Evolutionary conservation across 768 basidiomycete species (phyloP).

Genomic region (Suillus tomentosus): DNA sequence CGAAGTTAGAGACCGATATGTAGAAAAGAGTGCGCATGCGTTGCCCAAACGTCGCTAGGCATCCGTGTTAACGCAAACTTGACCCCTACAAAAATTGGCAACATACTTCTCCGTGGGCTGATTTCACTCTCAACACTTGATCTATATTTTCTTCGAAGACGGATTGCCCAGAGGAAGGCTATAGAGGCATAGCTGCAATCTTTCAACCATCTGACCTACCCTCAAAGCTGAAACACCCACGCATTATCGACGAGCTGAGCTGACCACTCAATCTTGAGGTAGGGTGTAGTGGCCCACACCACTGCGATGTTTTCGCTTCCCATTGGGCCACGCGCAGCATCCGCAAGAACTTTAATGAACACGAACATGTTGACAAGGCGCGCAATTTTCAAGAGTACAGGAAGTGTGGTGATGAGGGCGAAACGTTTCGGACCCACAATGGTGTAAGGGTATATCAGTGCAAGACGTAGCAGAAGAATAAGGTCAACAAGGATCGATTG

Average conservation of each 20-base stretch:
- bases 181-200: not conserved
- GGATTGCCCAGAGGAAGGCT: constrained; percentile 3
- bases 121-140: constrained; percentile 7
- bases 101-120: not conserved
- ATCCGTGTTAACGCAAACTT: not conserved
- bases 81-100: not conserved
- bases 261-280: constrained; percentile 8
- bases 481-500: constrained; percentile 37
- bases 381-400: constrained; percentile 32
- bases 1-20: constrained; percentile 40
- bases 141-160: constrained; percentile 5
- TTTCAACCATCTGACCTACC: not conserved
- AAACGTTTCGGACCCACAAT: constrained; percentile 18
- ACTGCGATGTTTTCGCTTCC: constrained; percentile 5
- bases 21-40: constrained; percentile 36
- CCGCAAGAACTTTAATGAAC: constrained; percentile 2
- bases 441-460: constrained; percentile 36
- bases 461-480: constrained; percentile 40
- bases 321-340: constrained; percentile 8
- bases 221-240: not conserved
- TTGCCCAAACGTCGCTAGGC: constrained; percentile 15
- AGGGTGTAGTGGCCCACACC: constrained; percentile 10
- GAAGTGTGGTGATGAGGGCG: constrained; percentile 28
- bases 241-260: not conserved
- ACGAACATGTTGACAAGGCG: constrained; percentile 22